Evolutionary conservation across 495 filamentous ascomycete genomes (phyloP), one percentile per base, ranked within the genome.

Genomic region (Lasiosphaeris hirsuta): DNA sequence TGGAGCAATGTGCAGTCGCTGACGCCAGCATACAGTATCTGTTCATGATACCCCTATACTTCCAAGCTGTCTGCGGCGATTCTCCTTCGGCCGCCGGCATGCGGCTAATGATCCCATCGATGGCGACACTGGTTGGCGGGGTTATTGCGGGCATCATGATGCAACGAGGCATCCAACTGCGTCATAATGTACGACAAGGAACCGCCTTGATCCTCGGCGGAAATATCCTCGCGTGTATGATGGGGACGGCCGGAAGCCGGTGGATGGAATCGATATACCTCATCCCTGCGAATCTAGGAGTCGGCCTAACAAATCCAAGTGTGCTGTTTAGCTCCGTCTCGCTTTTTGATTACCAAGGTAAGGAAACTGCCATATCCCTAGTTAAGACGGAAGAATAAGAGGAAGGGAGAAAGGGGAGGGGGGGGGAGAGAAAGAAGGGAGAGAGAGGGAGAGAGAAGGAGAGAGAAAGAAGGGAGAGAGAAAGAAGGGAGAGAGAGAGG

Each of bases 291-390:
- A 86, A 83, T 60, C 63, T 88, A 0, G 84, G 84, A 6, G 80
- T 85, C 48, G 84, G 84, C 3, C 81, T 86, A 34, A 80, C 84
- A 1, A 85, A 84, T 54, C 85, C 85, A 0, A 80, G 78, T 0
- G 82, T 84, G 18, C 60, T 86, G 30, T 86, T 86, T 59, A 86
- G 81, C 5, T 83, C 83, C 51, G 70, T 88, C 2, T 82, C 84
- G 1, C 75, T 83, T 1, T 86, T 85, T 59, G 82, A 81, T 23
- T 84, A 87, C 52, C 65, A 73, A 51, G 82, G 85, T 86, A 73
- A 44, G 71, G 54, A 6, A 14, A 19, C 43, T n/a, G 35, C 13
- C 19, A 17, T 2, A 1, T 6, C n/a, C 48, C 11, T 3, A 19
- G 35, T 2, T 6, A 40, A 30, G 23, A 30, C 23, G 23, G 9